Evolutionary conservation across 176 grass and related monocot species (phyloP).

Genomic region (Juncus effusus): DNA sequence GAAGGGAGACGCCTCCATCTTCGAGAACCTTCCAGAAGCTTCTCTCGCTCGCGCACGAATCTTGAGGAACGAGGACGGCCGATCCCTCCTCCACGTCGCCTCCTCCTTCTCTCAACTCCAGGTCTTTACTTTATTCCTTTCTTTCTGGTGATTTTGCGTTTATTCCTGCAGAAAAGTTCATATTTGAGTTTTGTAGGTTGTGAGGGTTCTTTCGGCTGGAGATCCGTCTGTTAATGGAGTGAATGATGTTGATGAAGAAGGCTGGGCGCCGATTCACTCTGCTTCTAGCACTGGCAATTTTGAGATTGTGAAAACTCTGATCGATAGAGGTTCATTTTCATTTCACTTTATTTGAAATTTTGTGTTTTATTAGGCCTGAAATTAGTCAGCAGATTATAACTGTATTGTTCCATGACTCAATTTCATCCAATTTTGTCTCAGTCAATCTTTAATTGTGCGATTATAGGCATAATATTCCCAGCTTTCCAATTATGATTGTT

Average conservation of each 20-base stretch:
- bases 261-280: conserved; percentile 87
- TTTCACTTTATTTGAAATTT: not conserved
- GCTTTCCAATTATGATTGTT: not conserved
- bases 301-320: conserved; percentile 56
- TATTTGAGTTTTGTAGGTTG: conserved; percentile 36
- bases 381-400: too few species aligned
- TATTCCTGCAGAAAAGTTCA: too few species aligned
- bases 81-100: conserved; percentile 89
- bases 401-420: not conserved
- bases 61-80: conserved; percentile 71
- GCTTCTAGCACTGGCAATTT: conserved; percentile 64
- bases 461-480: too few species aligned
- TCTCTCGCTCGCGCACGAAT: conserved; percentile 38
- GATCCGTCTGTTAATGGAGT: conserved; percentile 45
- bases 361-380: not conserved
- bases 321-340: conserved; percentile 49
- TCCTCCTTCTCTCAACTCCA: conserved; percentile 43
- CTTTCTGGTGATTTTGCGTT: not conserved
- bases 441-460: too few species aligned
- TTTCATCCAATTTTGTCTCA: not conserved
- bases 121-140: conserved; percentile 14
- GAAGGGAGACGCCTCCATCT: conserved; percentile 40
- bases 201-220: conserved; percentile 40
- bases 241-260: conserved; percentile 80
- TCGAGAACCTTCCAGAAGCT: conserved; percentile 47